A percentile compares a stretch with the other conserved stretches of the same genome.
These are phyloP conservation scores for Phytophthora tubulina DNA, from an alignment of 352 stramenopile genomes.

Conservation along the genomic window DNA sequence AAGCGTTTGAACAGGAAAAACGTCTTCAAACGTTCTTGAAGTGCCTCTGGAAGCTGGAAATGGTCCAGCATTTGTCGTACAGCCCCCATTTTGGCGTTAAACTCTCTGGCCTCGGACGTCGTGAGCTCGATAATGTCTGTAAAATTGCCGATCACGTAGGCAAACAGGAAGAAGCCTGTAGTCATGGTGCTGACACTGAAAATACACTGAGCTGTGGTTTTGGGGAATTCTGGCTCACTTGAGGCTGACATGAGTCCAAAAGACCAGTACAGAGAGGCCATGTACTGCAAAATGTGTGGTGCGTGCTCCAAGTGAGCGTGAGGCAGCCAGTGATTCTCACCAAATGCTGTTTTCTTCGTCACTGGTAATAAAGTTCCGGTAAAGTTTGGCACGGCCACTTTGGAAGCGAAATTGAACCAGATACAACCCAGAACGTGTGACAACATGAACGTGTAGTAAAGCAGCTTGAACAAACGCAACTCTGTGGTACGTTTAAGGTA, in stretches of 20 bases:
- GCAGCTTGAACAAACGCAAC: conserved; percentile 69
- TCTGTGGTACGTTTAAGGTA: conserved; percentile 72
- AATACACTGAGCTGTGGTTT: conserved; percentile 52
- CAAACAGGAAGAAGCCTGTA: conserved; percentile 75
- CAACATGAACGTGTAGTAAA: conserved; percentile 80
- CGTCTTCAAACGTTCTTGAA: conserved; percentile 64
- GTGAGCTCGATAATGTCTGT: conserved; percentile 69
- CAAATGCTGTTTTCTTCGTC: conserved; percentile 34
- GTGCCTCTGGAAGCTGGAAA: conserved; percentile 53
- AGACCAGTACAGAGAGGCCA: conserved; percentile 71
- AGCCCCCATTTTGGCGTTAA: conserved; percentile 61
- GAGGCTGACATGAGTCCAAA: conserved; percentile 76
- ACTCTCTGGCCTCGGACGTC: conserved; percentile 69
- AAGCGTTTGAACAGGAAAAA: conserved; percentile 79
- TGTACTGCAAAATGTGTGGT: conserved; percentile 53
- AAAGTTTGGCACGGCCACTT: conserved; percentile 39
- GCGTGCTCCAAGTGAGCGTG: conserved; percentile 39
- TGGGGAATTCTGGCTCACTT: conserved; percentile 59
- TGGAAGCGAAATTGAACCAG: conserved; percentile 73
- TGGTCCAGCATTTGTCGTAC: conserved; percentile 66
- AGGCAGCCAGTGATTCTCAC: conserved; percentile 49
- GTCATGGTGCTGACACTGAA: conserved; percentile 74
- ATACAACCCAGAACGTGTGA: conserved; percentile 65
- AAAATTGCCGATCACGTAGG: conserved; percentile 85
- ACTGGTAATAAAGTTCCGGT: not conserved